Evolutionary conservation across 2,329 filamentous ascomycete genomes (phyloP).

Genomic region (Penicillium sp.): DNA sequence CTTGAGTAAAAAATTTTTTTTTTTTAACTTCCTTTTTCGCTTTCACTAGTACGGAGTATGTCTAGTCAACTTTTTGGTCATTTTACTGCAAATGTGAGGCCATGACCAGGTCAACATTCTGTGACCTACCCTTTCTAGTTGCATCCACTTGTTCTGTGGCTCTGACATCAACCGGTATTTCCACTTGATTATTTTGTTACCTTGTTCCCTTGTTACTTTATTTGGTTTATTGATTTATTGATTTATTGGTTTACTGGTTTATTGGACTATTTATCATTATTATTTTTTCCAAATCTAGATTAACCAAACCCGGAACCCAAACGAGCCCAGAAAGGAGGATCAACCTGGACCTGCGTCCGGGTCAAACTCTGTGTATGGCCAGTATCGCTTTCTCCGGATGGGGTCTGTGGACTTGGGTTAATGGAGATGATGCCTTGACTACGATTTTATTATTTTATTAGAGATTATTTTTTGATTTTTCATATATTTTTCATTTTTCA

Average conservation of each 20-base stretch:
- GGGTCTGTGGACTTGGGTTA: slow-evolving; percentile 22
- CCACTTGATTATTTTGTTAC: slow-evolving; percentile 9
- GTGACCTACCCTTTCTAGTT: slow-evolving; percentile 27
- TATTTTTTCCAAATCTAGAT: slow-evolving; percentile 21
- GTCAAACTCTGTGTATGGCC: slow-evolving; percentile 35
- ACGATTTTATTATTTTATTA: slow-evolving; percentile 21
- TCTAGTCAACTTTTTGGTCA: slow-evolving; percentile 1
- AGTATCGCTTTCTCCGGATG: slow-evolving; percentile 30
- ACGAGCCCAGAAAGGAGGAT: slow-evolving; percentile 39
- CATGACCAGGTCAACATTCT: slow-evolving; percentile 24
- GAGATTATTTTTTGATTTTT: slow-evolving; percentile 35
- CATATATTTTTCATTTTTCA: slow-evolving; percentile 1
- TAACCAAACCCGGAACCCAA: slow-evolving; percentile 32
- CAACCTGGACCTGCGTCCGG: slow-evolving; percentile 42
- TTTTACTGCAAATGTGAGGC: slow-evolving; percentile 11
- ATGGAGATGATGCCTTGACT: slow-evolving; percentile 38
- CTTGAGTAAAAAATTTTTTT: not conserved
- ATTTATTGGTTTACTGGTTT: too few species aligned
- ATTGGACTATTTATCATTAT: not conserved
- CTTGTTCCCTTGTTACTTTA: not conserved
- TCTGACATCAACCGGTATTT: slow-evolving; percentile 40
- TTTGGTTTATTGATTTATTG: not conserved
- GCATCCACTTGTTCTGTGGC: slow-evolving; percentile 35
- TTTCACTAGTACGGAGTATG: slow-evolving; percentile 10
- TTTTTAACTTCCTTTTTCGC: slow-evolving; percentile 1